Conservation (phyloP, 1,284 basidiomycete species). For the Pseudozyma pruni region DNA sequence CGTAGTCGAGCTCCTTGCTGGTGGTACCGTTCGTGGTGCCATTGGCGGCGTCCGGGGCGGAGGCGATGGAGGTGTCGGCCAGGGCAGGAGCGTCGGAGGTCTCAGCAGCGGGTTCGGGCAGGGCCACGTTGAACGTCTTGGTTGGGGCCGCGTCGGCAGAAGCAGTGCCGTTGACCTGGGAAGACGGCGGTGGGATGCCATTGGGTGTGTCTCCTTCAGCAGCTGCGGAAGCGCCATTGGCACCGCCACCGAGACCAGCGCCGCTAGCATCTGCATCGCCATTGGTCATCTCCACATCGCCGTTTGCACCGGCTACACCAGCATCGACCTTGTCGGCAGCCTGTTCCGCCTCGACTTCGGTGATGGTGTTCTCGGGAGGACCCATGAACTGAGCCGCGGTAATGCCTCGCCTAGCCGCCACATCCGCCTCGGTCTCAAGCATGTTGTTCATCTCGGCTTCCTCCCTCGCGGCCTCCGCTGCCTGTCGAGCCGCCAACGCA, state of each 20-base stretch:
- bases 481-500: constrained; percentile 8
- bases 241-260: background rate
- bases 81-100: constrained; percentile 1
- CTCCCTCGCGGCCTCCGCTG: constrained; percentile 8
- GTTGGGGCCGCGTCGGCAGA: background rate
- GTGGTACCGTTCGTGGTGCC: constrained; percentile 2
- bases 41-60: constrained; percentile 9
- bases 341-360: constrained; percentile 9
- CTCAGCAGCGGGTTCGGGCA: background rate
- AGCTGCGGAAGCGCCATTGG: constrained; percentile 2
- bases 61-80: constrained; percentile 13
- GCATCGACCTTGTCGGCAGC: constrained; percentile 2
- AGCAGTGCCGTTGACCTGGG: constrained; percentile 15
- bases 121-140: background rate
- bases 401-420: constrained; percentile 34
- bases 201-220: constrained; percentile 1
- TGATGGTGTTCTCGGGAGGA: constrained; percentile 6
- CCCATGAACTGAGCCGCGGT: constrained; percentile 45
- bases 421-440: constrained; percentile 43
- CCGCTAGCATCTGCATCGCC: constrained; percentile 15
- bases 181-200: constrained; percentile 16
- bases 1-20: constrained; percentile 27
- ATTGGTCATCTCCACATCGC: constrained; percentile 35
- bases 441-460: constrained; percentile 18
- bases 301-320: background rate